Evolutionary conservation across 2,329 filamentous ascomycete species (phyloP).

Genomic region (Colletotrichum truncatum): DNA sequence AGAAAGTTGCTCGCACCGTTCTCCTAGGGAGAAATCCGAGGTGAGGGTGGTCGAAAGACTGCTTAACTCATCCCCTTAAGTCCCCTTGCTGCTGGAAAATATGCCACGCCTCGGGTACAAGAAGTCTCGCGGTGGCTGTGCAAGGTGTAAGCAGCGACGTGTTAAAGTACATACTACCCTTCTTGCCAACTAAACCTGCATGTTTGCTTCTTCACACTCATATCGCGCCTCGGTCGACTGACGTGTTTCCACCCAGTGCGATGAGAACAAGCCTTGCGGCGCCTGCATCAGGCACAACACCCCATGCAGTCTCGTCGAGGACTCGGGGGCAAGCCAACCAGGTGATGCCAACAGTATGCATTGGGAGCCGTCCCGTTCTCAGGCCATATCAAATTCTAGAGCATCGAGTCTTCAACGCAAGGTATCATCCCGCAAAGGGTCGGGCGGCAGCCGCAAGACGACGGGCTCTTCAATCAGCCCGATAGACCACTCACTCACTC

Average conservation of each 20-base stretch:
- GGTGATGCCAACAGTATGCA: conserved; percentile 4
- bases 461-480: conserved; percentile 13
- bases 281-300: conserved; percentile 47
- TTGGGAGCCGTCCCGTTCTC: neutral
- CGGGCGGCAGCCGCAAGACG: conserved; percentile 5
- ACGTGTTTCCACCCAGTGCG: conserved; percentile 39
- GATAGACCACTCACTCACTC: conserved; percentile 7
- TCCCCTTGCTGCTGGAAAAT: neutral
- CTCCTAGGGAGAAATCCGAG: neutral
- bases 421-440: neutral
- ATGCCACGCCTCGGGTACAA: conserved; percentile 44
- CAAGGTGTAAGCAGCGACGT: conserved; percentile 45
- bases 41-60: neutral
- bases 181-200: neutral
- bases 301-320: conserved; percentile 40
- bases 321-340: conserved; percentile 15
- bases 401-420: neutral
- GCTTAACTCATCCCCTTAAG: neutral
- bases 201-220: neutral
- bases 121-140: conserved; percentile 45
- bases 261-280: conserved; percentile 47
- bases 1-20: neutral
- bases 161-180: conserved; percentile 41
- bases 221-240: conserved; percentile 1
- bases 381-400: neutral